phyloP scores from a whole-genome alignment of 108 stramenopile genomes.

The Skeletonema marinoi region DNA sequence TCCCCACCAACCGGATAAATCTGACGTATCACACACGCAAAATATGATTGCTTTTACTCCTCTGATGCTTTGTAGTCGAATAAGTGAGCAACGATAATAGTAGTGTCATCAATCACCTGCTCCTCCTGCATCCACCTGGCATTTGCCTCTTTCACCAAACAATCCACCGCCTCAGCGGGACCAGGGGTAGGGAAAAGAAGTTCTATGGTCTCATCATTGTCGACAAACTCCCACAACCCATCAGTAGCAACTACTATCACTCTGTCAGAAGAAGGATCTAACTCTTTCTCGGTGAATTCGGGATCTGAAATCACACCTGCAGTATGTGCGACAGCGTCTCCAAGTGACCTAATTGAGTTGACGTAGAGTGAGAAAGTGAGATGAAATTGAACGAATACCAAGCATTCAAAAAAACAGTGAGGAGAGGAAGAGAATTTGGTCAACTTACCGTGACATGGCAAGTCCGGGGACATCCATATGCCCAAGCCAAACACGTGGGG shows the following conservation, averaged over 20 bases:
- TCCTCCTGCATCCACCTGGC: conserved; percentile 98
- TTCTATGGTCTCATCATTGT: conserved; percentile 92
- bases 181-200: conserved; percentile 79
- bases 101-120: conserved; percentile 98
- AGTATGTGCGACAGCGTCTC: conserved; percentile 95
- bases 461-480: conserved; percentile 99
- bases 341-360: conserved; percentile 78
- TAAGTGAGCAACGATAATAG: conserved; percentile 95
- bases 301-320: conserved; percentile 97
- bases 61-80: conserved; percentile 75
- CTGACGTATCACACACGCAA: neutral
- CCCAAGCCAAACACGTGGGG: conserved; percentile 97
- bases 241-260: conserved; percentile 95
- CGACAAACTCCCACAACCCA: conserved; percentile 98
- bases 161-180: conserved; percentile 90
- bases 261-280: conserved; percentile 81
- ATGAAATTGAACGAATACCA: neutral
- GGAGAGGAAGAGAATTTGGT: neutral
- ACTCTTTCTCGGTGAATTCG: conserved; percentile 87
- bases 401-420: neutral
- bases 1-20: neutral
- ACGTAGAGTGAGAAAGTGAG: conserved; percentile 3
- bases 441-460: conserved; percentile 90
- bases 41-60: conserved; percentile 12
- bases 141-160: conserved; percentile 89